Conservation (phyloP, 441 rosid genomes). For the Croton laevigatus region DNA sequence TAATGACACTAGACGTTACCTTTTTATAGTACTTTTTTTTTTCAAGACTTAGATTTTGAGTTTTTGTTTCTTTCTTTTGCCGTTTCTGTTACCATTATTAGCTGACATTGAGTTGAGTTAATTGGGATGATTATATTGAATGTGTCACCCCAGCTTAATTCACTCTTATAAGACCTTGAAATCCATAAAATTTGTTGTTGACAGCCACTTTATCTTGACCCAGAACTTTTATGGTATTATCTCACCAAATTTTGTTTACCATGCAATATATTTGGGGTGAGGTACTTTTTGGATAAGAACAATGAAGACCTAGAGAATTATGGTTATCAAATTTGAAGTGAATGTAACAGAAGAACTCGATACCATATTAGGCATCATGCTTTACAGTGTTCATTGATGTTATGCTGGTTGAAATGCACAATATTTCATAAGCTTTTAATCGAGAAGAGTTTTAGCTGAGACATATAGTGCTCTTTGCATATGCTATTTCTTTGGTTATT, state of each 20-base stretch:
- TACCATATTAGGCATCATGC: not conserved
- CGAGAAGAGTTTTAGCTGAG: not conserved
- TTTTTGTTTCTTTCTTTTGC: not conserved
- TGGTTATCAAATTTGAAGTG: not conserved
- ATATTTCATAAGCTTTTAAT: not conserved
- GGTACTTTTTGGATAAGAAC: not conserved
- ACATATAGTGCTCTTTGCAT: not conserved
- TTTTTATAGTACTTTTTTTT: slow-evolving; percentile 2
- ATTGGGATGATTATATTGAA: not conserved
- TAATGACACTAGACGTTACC: slow-evolving; percentile 27
- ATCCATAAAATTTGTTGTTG: not conserved
- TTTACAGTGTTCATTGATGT: not conserved
- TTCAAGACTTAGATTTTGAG: slow-evolving; percentile 1
- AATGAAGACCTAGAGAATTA: not conserved
- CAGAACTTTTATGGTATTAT: not conserved
- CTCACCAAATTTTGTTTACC: not conserved
- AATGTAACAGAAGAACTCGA: not conserved
- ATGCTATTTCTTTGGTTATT: not conserved
- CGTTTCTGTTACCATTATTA: not conserved
- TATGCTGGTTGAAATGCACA: not conserved
- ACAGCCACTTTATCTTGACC: not conserved
- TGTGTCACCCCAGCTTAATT: not conserved
- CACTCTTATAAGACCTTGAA: not conserved
- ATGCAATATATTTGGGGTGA: not conserved
- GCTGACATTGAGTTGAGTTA: not conserved